phyloP scores from a whole-genome alignment of 495 filamentous ascomycete genomes.

The Evansstolkia leycettana region DNA sequence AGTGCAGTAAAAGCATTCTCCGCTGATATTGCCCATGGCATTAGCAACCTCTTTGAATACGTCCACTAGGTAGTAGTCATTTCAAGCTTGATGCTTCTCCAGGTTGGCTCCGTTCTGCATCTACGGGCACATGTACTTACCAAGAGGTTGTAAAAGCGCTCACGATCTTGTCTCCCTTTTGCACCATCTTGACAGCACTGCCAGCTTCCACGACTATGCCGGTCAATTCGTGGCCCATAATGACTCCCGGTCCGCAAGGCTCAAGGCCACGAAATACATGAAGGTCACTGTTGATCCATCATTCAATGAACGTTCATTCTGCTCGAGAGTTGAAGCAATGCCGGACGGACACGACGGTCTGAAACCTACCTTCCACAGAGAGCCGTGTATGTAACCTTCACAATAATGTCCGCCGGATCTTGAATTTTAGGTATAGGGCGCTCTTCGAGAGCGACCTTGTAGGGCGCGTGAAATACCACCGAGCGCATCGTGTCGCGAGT shows the following conservation, averaged over 20 bases:
- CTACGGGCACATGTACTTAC: slow-evolving; percentile 32
- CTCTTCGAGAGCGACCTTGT: slow-evolving; percentile 36
- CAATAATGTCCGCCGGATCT: slow-evolving; percentile 63
- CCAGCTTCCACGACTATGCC: slow-evolving; percentile 63
- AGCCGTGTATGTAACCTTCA: slow-evolving; percentile 76
- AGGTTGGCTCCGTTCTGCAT: too few species aligned
- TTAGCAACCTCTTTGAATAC: background rate
- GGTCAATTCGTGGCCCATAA: slow-evolving; percentile 69
- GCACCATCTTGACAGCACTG: slow-evolving; percentile 50
- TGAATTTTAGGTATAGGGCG: slow-evolving; percentile 45
- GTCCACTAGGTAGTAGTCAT: background rate
- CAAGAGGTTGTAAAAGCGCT: slow-evolving; percentile 81
- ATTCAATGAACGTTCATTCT: background rate
- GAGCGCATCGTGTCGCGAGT: slow-evolving; percentile 21
- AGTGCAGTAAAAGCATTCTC: slow-evolving; percentile 83
- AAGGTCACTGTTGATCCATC: slow-evolving; percentile 49
- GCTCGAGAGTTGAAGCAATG: slow-evolving; percentile 1
- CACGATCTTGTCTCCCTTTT: slow-evolving; percentile 68
- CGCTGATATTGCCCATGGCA: slow-evolving; percentile 28
- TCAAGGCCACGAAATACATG: slow-evolving; percentile 84
- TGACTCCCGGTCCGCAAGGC: slow-evolving; percentile 46
- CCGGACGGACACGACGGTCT: too few species aligned
- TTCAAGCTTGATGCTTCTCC: background rate
- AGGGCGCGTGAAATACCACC: slow-evolving; percentile 37
- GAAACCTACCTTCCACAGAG: slow-evolving; percentile 72